These are phyloP conservation scores for Hibiscus syriacus DNA, from an alignment of 345 rosid genomes.

Conservation along the genomic window DNA sequence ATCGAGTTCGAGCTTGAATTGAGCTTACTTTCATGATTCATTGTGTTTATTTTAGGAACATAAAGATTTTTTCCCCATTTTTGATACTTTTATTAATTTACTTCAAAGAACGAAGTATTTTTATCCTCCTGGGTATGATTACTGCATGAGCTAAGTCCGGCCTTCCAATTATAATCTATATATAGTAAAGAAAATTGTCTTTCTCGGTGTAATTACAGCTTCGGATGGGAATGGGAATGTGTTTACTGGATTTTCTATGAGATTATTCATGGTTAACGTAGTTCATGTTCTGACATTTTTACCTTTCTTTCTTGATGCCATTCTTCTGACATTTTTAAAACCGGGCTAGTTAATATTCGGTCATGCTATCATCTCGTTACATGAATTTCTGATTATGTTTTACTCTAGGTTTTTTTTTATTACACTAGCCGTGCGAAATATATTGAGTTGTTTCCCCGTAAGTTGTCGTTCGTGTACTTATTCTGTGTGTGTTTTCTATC, in stretches of 20 bases:
- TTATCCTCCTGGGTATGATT: no score
- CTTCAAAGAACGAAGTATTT: not conserved
- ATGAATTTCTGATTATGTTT: not conserved
- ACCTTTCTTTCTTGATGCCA: not conserved
- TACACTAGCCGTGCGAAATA: not conserved
- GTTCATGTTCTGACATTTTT: not conserved
- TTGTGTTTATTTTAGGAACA: not conserved
- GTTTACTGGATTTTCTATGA: no score
- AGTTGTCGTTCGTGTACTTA: not conserved
- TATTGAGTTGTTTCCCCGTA: not conserved
- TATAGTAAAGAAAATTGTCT: no score
- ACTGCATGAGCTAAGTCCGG: not conserved
- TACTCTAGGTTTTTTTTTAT: not conserved
- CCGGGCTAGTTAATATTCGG: not conserved
- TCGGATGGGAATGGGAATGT: no score
- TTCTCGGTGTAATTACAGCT: no score
- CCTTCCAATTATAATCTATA: not conserved
- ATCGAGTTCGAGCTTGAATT: no score
- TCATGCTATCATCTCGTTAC: not conserved
- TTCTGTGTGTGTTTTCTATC: slow-evolving; percentile 8
- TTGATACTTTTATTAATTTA: not conserved
- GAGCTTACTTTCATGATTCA: not conserved
- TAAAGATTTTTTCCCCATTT: not conserved
- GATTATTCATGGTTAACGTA: no score
- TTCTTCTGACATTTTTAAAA: not conserved